Base-by-base conservation (phyloP, 768 basidiomycete genomes). In the Leccinellum rugosiceps region DNA sequence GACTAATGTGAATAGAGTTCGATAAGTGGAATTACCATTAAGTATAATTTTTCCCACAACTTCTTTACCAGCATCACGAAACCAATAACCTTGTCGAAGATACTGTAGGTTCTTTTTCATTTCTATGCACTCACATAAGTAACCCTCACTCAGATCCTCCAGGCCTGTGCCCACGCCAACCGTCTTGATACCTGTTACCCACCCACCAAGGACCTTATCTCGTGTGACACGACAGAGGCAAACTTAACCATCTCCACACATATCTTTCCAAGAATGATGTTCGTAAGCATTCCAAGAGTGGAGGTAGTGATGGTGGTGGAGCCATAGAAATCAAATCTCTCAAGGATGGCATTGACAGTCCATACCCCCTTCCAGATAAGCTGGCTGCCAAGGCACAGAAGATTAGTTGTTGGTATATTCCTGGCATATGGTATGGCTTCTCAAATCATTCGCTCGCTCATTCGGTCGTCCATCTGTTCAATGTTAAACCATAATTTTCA, bases 191-290 rank as follows among this genome's bases (percentile, higher is more conserved):
- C 92, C 6, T 87, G 93, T 19, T 92, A 87, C 62, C 80, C 96
- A 34, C 85, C 90, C 3, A 89, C 94, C 0, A 94, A 98, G 72
- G 95, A 98, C 72, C 86, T 98, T 54, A 93, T 98, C 87, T 97
- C 67, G 94, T 98, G 67, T 86, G 95, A 5, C 89, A 96, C 65
- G 95, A 98, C 76, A 78, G 91, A 62, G 90, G 89, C 8, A 96
- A 96, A 72, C 92, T 98, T 60, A 96, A 97, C 74, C 81, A 95
- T 44, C 77, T 98, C 28, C 77, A 92, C 34, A 96, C 92, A 11
- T 98, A 97, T 67, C 81, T 98, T 21, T 92, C 91, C 0, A 98
- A 95, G 95, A 96, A 96, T 66, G 95, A 97, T 62, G 95, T 98
- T 17, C 83, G 95, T 14, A 97, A 96, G 66, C 90, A 93, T 58